Evolutionary conservation across 352 stramenopile species (phyloP), one percentile per base, ranked within the genome.

Genomic region (Globisporangium paddicum): DNA sequence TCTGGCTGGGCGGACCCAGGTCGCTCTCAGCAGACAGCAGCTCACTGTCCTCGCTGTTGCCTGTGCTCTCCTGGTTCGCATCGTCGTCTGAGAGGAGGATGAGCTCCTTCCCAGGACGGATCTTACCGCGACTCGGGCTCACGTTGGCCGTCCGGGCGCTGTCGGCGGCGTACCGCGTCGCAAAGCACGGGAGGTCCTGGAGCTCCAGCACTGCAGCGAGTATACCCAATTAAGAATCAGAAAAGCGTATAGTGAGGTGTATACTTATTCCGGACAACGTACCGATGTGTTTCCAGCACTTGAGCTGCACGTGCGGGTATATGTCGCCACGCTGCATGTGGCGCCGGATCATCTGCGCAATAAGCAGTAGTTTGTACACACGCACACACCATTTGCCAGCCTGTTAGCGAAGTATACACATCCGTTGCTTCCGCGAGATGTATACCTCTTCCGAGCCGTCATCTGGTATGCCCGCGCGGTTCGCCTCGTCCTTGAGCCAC

Each of bases 241-340:
- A 48, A 25, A 40, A 30, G 19, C 23, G 14, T 61, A 32, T 32
- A 3, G 28, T 32, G 6, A 37, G 42, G 25, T 60, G 18, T 19
- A 19, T 18, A 30, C 6, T 14, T 23, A 30, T 32, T n/a, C 10
- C 25, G 30, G 11, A 13, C 4, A 0, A 58, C 72, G 34, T 75
- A 87, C 77, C 14, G 30, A 91, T 89, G 49, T 93, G 73, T 25
- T 81, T 85, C 84, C 81, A 93, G 60, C 84, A 93, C 57, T 89
- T 90, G 64, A 74, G 62, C 52, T 87, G 79, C 30, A 65, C 68
- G 34, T 73, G 65, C 23, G 81, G 68, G 46, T 90, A 83, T 16
- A 87, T 79, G 25, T 89, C 80, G 32, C 84, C 81, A 2, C 84
- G 79, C 37, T 90, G 77, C 42, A 93, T 81, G 47, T 84, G 75